Conservation (phyloP, 768 basidiomycete genomes). For the Exsudoporus frostii region DNA sequence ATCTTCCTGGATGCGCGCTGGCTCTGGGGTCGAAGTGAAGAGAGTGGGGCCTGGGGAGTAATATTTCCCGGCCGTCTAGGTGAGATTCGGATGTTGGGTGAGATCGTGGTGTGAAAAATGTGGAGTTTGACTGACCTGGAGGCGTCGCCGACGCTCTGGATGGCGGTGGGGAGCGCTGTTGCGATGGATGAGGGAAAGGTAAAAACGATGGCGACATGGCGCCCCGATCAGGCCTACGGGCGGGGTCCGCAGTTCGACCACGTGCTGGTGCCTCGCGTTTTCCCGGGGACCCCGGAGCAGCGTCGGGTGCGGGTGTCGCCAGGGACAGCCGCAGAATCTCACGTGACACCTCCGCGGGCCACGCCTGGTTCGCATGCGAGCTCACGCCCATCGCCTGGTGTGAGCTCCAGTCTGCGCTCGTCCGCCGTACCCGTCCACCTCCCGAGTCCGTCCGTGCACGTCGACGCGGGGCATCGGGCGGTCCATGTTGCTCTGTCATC, state of each 20-base stretch:
- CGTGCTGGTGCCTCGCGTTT: slow-evolving; percentile 17
- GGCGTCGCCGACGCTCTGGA: slow-evolving; percentile 25
- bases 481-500: slow-evolving; percentile 6
- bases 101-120: neutral
- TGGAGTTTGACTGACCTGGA: slow-evolving; percentile 14
- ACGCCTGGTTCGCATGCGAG: slow-evolving; percentile 36
- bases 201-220: slow-evolving; percentile 26
- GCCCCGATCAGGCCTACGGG: slow-evolving; percentile 14
- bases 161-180: slow-evolving; percentile 16
- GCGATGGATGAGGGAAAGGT: slow-evolving; percentile 30
- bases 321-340: slow-evolving; percentile 53
- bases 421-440: slow-evolving; percentile 40
- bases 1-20: slow-evolving; percentile 5
- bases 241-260: slow-evolving; percentile 17
- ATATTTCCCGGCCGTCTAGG: slow-evolving; percentile 18
- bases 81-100: neutral
- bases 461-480: slow-evolving; percentile 5
- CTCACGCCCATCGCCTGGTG: slow-evolving; percentile 40
- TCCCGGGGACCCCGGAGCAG: slow-evolving; percentile 24
- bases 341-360: slow-evolving; percentile 58
- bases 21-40: slow-evolving; percentile 21
- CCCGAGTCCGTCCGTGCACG: slow-evolving; percentile 33
- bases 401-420: slow-evolving; percentile 58
- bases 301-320: slow-evolving; percentile 4
- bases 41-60: slow-evolving; percentile 17